A percentile compares a stretch with the other conserved stretches of the same genome.
Conservation (phyloP, 345 rosid species). For the Salix dunnii region DNA sequence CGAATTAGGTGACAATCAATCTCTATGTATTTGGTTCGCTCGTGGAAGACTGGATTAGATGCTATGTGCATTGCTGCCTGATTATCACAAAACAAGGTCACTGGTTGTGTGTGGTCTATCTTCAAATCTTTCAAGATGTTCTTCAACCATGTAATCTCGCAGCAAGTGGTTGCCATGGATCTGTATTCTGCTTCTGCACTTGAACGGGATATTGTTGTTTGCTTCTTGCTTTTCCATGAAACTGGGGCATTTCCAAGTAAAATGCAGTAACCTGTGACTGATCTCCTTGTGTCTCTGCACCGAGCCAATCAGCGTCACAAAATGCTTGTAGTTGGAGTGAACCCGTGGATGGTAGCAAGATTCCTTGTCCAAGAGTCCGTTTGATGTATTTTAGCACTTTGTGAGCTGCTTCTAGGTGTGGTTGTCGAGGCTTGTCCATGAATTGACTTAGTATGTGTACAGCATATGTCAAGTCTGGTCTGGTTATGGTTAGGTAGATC, state of each 20-base stretch:
- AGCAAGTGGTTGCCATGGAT: background rate
- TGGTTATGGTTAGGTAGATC: background rate
- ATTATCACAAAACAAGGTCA: background rate
- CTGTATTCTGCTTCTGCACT: background rate
- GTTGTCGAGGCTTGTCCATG: background rate
- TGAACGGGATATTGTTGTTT: background rate
- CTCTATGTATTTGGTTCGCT: too few relatives aligned
- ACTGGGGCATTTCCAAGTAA: background rate
- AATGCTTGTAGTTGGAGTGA: background rate
- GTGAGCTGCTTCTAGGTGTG: background rate
- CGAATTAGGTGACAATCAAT: background rate
- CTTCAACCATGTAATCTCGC: background rate
- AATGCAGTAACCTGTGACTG: background rate
- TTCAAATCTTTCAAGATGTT: too few relatives aligned
- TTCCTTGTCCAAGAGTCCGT: background rate
- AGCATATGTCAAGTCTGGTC: background rate
- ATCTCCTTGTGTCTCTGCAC: background rate
- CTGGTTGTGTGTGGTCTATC: background rate
- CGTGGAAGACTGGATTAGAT: background rate
- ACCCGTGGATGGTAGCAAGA: background rate
- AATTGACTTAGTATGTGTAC: background rate
- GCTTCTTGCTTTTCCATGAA: background rate
- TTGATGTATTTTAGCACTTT: background rate
- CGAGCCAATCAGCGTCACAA: background rate
- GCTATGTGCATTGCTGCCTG: background rate